Evolutionary conservation across 1,284 basidiomycete genomes (phyloP), one percentile per base, ranked within the genome.

Genomic region (Pseudozyma thailandica): DNA sequence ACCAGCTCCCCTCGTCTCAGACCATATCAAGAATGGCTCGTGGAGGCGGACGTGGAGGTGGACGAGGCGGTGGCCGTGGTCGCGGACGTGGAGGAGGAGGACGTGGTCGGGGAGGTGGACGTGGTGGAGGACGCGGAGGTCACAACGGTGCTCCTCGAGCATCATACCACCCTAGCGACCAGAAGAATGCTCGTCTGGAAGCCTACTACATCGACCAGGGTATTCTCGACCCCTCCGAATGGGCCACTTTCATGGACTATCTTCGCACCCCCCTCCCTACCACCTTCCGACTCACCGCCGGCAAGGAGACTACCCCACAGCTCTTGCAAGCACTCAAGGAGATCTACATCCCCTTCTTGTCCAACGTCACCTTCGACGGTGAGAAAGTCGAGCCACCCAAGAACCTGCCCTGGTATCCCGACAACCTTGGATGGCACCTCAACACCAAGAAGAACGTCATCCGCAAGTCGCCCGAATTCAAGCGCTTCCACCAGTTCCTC

Each of bases 401-500:
- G 39, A 90, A 91, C 63, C 87, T 98, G 28, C 86, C 90, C 25
- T 98, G 95, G 93, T 98, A 97, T 85, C 94, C 96, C 5, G 90
- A 91, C 26, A 90, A 90, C 26, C 87, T 97, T 18, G 96, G 92
- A 18, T 99, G 96, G 96, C 92, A 97, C 80, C 88, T 98, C 80
- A 91, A 94, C 76, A 91, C 95, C 2, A 88, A 92, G 9, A 98
- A 98, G 84, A 90, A 90, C 59, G 90, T 92, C 4, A 86, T 99
- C 38, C 88, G 95, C 59, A 96, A 93, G 82, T 89, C 89, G 10
- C 89, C 90, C n/a, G 92, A 94, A 79, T 97, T 97, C 86, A 94
- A 94, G 82, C 91, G 89, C 77, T 98, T 99, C 79, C 96, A 98
- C 82, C 90, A 91, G 4, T 98, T 98, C 85, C 86, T 99, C 20